Percentiles rank a stretch among this genome's conserved stretches.
phyloP scores from a whole-genome alignment of 306 rosid species.

The Cucurbita pepo region DNA sequence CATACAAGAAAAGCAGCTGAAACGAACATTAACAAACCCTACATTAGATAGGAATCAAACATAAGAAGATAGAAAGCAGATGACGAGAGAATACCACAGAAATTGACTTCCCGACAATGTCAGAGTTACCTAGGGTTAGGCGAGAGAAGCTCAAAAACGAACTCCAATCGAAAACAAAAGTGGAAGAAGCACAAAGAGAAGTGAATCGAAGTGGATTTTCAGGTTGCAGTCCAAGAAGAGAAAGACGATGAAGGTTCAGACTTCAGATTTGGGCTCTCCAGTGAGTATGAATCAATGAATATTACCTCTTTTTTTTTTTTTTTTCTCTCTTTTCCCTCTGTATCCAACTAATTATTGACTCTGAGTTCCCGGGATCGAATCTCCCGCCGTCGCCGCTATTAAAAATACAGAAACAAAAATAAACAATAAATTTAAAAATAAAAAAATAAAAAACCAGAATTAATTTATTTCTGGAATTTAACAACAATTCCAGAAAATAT shows the following conservation, averaged over 20 bases:
- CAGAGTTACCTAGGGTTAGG: neutral
- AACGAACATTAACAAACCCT: neutral
- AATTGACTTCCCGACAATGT: neutral
- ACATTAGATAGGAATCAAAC: neutral
- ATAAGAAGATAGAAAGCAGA: neutral
- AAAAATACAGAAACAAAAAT: neutral
- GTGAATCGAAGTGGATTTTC: neutral
- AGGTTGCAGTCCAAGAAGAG: neutral
- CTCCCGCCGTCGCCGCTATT: slow-evolving; percentile 25
- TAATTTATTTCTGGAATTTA: neutral
- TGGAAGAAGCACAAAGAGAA: neutral
- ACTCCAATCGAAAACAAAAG: neutral
- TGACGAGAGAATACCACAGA: neutral
- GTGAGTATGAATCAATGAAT: neutral
- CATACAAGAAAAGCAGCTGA: neutral
- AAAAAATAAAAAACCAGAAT: neutral
- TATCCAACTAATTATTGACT: slow-evolving; percentile 19
- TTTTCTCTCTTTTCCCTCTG: neutral
- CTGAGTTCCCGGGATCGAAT: slow-evolving; percentile 36
- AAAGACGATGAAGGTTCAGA: neutral
- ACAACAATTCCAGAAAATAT: neutral
- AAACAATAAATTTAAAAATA: neutral
- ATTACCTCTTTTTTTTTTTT: neutral
- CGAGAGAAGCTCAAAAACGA: neutral
- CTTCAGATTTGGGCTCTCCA: slow-evolving; percentile 1